Evolutionary conservation across 2,329 filamentous ascomycete species (phyloP).

Genomic region (Aureobasidium namibiae): DNA sequence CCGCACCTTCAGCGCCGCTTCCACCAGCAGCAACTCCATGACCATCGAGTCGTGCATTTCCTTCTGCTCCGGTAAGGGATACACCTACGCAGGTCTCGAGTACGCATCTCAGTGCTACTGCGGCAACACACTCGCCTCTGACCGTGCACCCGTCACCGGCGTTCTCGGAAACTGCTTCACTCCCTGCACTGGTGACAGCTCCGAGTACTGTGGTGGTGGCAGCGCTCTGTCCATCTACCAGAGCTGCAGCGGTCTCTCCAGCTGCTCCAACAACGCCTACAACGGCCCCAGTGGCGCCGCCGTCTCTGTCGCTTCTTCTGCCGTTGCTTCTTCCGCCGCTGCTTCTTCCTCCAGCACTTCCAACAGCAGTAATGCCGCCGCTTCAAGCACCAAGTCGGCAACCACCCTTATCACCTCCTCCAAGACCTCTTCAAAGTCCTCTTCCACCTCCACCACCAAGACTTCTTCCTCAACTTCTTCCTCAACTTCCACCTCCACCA

Average conservation of each 20-base stretch:
- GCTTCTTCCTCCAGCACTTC: background rate
- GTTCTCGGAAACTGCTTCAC: constrained; percentile 49
- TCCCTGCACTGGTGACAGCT: constrained; percentile 43
- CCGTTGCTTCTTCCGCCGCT: background rate
- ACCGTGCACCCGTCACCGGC: constrained; percentile 32
- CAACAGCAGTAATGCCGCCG: background rate
- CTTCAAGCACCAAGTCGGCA: background rate
- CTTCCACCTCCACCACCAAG: background rate
- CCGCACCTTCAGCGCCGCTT: constrained; percentile 19
- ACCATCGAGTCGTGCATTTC: constrained; percentile 22
- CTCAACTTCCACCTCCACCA: background rate
- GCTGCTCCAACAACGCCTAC: constrained; percentile 10
- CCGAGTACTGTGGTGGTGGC: constrained; percentile 32
- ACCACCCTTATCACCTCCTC: background rate
- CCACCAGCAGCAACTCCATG: constrained; percentile 18
- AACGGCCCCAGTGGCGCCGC: constrained; percentile 13
- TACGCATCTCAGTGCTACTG: constrained; percentile 27
- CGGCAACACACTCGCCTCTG: constrained; percentile 21
- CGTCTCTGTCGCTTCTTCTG: background rate
- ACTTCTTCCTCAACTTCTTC: background rate
- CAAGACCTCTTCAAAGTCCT: background rate
- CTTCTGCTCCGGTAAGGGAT: constrained; percentile 22
- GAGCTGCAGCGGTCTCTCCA: constrained; percentile 15
- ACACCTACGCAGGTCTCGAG: constrained; percentile 26
- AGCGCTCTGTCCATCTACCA: constrained; percentile 28